Base-by-base conservation (phyloP, 139 green algal genomes). In the Picochlorum sp. region DNA sequence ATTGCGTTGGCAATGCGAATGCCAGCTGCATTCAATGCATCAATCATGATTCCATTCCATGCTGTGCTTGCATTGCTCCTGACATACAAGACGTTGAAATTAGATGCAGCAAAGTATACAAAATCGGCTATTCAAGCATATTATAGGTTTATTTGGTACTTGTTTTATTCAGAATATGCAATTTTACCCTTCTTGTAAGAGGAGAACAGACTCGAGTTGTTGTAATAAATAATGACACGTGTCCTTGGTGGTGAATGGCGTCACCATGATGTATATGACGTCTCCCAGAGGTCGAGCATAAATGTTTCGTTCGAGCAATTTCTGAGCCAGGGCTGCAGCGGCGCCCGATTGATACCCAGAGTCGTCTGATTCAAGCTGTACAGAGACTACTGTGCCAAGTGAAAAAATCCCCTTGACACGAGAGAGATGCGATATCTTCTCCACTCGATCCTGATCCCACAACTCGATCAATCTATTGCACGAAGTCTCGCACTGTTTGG, bases 81-180 rank as follows among this genome's bases (percentile, higher is more conserved):
- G 37, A 15, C 86, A 9, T 75, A 71, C 31, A 67, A 83, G 54
- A 80, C 74, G 0, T 9, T 66, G 2, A 75, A 78, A 69, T 69
- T 95, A 34, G 72, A 91, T n/a, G 37, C 55, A 0, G 61, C 52
- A 10, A 57, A 65, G 13, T 95, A 92, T 79, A 85, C 63, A 16
- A 67, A 81, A 61, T 57, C 73, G 11, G 85, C 73, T 8, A 90
- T 98, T 24, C 30, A 72, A 13, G 67, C 44, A 44, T 97, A 87
- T 73, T 96, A 96, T 73, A 65, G 72, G 11, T 87, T 81, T 79
- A 91, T 98, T 64, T 98, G 93, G 93, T 93, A 92, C 63, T 76
- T 97, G 14, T 98, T 98, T 67, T 98, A 98, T 65, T 67, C 76
- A 11, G 92, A 97, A 73, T 98, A 98, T 60, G 41, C 80, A 3